Base-by-base conservation (phyloP, 768 basidiomycete genomes). In the Artomyces pyxidatus region DNA sequence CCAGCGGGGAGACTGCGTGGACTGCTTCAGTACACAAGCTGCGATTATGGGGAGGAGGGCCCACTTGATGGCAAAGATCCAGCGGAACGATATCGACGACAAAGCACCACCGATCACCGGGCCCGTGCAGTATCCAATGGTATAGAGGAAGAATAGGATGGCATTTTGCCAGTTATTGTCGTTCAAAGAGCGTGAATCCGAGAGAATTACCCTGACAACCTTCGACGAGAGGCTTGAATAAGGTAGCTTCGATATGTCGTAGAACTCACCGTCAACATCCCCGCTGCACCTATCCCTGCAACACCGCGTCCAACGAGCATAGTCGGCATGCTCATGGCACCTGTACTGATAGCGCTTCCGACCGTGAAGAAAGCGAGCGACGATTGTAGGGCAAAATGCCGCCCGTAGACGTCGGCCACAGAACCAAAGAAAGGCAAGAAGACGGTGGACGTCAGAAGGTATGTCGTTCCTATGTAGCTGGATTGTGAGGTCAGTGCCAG, bases 41-140 rank as follows among this genome's bases (percentile, higher is more conserved):
- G 44, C 19, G 17, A 45, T n/a, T n/a, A 27, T 25, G 22, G 14
- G 14, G 14, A 41, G 38, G 23, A 16, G 32, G 6, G 48, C 73
- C 52, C 41, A 74, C 74, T 78, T 78, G 63, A 78, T 77, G 3
- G 68, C 76, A 50, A 77, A 78, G 14, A 78, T 69, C 77, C 75
- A 78, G 19, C 77, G 68, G 59, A 74, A 77, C 43, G 60, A 71
- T 7, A 68, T 58, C 1, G 58, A 52, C 2, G 69, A 59, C 12
- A 77, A 58, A 22, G 52, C 68, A 7, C 75, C 75, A 5, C 72
- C 72, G 43, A 76, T 67, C 37, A 70, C 58, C 0, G 76, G 77
- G 2, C 76, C 76, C 6, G 68, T 44, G 27, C 60, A 61, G 45
- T 63, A 77, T 0, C 76, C 74, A 38, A 73, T 47, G 0, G 64